Conservation (phyloP, 2,329 filamentous ascomycete genomes). For the Thelonectria rubi region DNA sequence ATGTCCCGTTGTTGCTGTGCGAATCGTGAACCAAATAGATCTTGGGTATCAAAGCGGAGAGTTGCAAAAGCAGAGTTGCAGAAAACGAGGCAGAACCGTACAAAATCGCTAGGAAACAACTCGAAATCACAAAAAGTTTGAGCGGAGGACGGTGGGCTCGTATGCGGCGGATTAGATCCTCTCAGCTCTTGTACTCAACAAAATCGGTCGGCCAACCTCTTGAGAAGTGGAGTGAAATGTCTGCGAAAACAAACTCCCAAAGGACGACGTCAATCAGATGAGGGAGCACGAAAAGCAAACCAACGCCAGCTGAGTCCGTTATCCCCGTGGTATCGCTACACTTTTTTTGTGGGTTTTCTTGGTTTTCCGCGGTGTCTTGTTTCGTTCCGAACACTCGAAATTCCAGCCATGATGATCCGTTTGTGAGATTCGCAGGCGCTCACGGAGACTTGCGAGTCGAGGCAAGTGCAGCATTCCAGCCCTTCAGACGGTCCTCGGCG, state of each 20-base stretch:
- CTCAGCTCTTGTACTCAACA: slow-evolving; percentile 55
- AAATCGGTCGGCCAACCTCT: slow-evolving; percentile 59
- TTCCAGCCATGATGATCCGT: slow-evolving; percentile 36
- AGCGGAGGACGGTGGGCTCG: slow-evolving; percentile 44
- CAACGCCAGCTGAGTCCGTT: slow-evolving; percentile 42
- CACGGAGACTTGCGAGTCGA: slow-evolving; percentile 34
- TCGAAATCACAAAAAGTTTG: slow-evolving; percentile 39
- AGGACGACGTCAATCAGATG: slow-evolving; percentile 60
- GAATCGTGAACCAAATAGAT: slow-evolving; percentile 12
- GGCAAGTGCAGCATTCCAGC: slow-evolving; percentile 17
- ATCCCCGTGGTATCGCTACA: slow-evolving; percentile 35
- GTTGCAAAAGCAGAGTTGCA: slow-evolving; percentile 15
- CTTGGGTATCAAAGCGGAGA: slow-evolving; percentile 39
- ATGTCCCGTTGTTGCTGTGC: slow-evolving; percentile 32
- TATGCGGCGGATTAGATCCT: slow-evolving; percentile 47
- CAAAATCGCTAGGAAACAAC: slow-evolving; percentile 27
- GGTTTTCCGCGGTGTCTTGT: slow-evolving; percentile 37
- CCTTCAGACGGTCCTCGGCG: slow-evolving; percentile 65
- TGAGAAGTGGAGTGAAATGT: slow-evolving; percentile 56
- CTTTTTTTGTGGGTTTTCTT: slow-evolving; percentile 37
- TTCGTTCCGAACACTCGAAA: slow-evolving; percentile 32
- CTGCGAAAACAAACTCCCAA: slow-evolving; percentile 52
- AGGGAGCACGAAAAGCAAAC: slow-evolving; percentile 53
- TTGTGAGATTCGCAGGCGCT: slow-evolving; percentile 30
- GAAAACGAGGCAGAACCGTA: slow-evolving; percentile 30